A percentile compares a stretch with the other conserved stretches of the same genome.
Evolutionary conservation across 768 basidiomycete genomes (phyloP).

Genomic region (Gelatoporia subvermispora): DNA sequence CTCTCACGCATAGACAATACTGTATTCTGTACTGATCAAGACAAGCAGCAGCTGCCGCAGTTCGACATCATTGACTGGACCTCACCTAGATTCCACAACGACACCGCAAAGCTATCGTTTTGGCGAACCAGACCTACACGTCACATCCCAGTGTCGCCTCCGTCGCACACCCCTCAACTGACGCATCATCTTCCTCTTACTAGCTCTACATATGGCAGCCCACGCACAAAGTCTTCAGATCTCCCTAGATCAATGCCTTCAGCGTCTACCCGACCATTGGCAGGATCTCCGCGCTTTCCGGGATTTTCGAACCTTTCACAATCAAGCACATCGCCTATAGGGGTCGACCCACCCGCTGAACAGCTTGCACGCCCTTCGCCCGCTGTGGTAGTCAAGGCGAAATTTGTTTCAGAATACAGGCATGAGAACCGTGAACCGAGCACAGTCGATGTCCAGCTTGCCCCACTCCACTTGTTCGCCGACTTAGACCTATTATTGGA

Average conservation of each 20-base stretch:
- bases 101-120: constrained; percentile 50
- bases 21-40: background rate
- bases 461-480: constrained; percentile 72
- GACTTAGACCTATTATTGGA: constrained; percentile 50
- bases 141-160: constrained; percentile 15
- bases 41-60: constrained; percentile 35
- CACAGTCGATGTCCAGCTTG: constrained; percentile 38
- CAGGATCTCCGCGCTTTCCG: constrained; percentile 9
- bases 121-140: constrained; percentile 52
- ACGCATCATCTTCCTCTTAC: too few species aligned
- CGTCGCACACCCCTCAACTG: background rate
- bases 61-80: constrained; percentile 68
- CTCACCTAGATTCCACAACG: constrained; percentile 30
- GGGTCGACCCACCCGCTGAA: background rate
- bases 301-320: constrained; percentile 7
- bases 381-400: constrained; percentile 7
- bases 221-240: too few species aligned
- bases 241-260: constrained; percentile 1
- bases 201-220: too few species aligned
- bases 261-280: background rate
- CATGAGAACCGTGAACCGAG: constrained; percentile 1
- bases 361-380: constrained; percentile 4
- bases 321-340: constrained; percentile 3
- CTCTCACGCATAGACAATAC: constrained; percentile 37
- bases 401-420: background rate